These are phyloP conservation scores for Millerago galiae DNA, from an alignment of 805 yeast species.

Conservation along the genomic window DNA sequence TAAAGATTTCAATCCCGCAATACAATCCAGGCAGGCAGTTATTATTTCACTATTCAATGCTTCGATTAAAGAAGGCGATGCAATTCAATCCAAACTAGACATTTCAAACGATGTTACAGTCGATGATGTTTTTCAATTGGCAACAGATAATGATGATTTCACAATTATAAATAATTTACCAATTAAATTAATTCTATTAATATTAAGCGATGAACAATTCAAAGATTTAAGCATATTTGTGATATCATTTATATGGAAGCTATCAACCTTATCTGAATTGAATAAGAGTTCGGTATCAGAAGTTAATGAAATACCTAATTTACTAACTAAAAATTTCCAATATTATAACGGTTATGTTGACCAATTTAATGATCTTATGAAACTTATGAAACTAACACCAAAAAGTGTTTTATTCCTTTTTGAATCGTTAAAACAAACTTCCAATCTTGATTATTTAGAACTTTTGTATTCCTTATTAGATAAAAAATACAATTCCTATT, in stretches of 20 bases:
- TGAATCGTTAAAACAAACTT: background rate
- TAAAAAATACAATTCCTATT: slow-evolving; percentile 14
- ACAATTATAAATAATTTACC: background rate
- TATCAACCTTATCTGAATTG: slow-evolving; percentile 1
- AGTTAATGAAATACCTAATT: background rate
- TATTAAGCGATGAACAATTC: background rate
- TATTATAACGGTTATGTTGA: background rate
- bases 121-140: slow-evolving; percentile 4
- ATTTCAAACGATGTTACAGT: background rate
- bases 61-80: background rate
- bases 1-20: background rate
- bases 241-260: slow-evolving; percentile 3
- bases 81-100: no score
- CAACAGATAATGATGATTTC: background rate
- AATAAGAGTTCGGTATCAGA: slow-evolving; percentile 4
- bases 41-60: background rate
- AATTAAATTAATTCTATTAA: background rate
- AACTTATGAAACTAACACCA: background rate
- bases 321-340: background rate
- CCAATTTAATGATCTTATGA: slow-evolving; percentile 2
- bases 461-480: slow-evolving; percentile 10
- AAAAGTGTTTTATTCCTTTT: background rate
- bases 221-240: background rate
- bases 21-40: background rate
- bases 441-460: slow-evolving; percentile 1